Conservation (phyloP, 192 early-diverging fungal genomes). For the Podila minutissima region DNA sequence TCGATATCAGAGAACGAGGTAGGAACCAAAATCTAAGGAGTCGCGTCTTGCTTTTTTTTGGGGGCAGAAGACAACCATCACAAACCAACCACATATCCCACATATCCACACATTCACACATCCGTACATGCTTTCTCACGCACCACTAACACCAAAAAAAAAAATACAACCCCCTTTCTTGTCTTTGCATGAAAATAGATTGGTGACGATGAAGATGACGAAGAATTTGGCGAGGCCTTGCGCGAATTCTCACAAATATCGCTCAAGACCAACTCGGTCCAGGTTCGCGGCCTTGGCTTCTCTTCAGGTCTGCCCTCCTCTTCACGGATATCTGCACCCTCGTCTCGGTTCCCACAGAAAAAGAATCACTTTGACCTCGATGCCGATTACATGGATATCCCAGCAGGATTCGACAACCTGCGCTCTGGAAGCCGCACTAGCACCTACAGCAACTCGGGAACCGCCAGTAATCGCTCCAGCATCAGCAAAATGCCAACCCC, state of each 20-base stretch:
- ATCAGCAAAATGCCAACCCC: constrained; percentile 12
- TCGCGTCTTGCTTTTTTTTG: background rate
- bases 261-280: background rate
- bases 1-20: background rate
- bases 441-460: background rate
- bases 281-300: constrained; percentile 17
- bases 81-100: too few species aligned
- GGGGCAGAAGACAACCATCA: too few species aligned
- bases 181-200: background rate
- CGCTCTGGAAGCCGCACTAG: background rate
- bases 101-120: too few species aligned
- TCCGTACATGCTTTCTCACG: background rate
- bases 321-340: background rate
- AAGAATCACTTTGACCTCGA: constrained; percentile 41
- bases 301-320: background rate
- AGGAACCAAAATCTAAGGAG: constrained; percentile 13
- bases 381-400: constrained; percentile 26
- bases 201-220: constrained; percentile 8
- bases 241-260: constrained; percentile 13
- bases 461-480: constrained; percentile 11
- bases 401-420: constrained; percentile 9
- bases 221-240: constrained; percentile 23
- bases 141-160: background rate
- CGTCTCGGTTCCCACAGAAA: constrained; percentile 23
- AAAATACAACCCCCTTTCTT: background rate